phyloP scores from a whole-genome alignment of 2,329 filamentous ascomycete genomes.

The Penicillium sp. region DNA sequence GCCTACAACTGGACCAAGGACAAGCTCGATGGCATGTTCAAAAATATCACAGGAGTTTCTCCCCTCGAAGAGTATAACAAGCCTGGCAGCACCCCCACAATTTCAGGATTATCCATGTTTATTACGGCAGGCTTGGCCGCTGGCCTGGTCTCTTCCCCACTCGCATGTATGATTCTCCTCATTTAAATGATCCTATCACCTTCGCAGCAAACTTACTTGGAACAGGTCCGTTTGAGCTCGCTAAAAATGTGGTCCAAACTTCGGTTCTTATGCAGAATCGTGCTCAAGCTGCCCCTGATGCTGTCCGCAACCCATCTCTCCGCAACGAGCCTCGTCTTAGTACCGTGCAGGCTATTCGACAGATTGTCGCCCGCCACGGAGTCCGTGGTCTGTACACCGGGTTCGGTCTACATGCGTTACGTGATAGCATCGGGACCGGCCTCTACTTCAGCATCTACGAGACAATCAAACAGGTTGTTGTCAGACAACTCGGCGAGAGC shows the following conservation, averaged over 20 bases:
- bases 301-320: constrained; percentile 33
- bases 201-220: constrained; percentile 1
- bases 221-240: constrained; percentile 47
- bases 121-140: constrained; percentile 43
- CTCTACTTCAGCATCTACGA: constrained; percentile 50
- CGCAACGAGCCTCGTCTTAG: constrained; percentile 41
- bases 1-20: constrained; percentile 46
- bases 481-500: constrained; percentile 44
- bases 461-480: constrained; percentile 46
- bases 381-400: constrained; percentile 47
- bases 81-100: constrained; percentile 42
- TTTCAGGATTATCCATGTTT: constrained; percentile 44
- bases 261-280: constrained; percentile 47
- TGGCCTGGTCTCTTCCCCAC: constrained; percentile 41
- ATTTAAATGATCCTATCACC: not conserved
- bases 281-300: constrained; percentile 37
- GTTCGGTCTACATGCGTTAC: constrained; percentile 44
- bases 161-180: constrained; percentile 41
- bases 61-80: constrained; percentile 43
- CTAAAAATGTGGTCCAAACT: constrained; percentile 50
- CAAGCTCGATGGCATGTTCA: constrained; percentile 39
- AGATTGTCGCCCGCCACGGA: constrained; percentile 45
- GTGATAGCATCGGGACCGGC: constrained; percentile 47
- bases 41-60: constrained; percentile 41
- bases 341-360: constrained; percentile 42